These are phyloP conservation scores for Candolleomyces efflorescens DNA, from an alignment of 768 basidiomycete genomes.

Conservation along the genomic window DNA sequence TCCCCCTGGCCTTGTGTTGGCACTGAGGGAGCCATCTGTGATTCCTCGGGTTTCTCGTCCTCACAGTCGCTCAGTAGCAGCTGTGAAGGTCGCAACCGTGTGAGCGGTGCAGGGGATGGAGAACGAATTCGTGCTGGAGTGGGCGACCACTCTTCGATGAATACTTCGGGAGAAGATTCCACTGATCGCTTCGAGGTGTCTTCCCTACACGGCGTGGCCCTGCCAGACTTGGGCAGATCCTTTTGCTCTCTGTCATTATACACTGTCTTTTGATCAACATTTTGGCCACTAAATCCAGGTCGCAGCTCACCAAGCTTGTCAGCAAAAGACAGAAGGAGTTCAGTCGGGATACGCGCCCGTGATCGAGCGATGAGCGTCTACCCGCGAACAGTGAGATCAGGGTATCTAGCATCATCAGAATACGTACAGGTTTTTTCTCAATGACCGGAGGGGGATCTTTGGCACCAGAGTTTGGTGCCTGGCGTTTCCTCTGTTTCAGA, in stretches of 20 bases:
- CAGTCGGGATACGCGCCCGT: neutral
- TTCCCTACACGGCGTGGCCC: neutral
- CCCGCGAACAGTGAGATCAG: neutral
- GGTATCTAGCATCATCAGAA: neutral
- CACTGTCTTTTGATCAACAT: neutral
- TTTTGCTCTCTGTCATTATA: neutral
- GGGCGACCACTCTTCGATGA: neutral
- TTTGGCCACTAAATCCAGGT: neutral
- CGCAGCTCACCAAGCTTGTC: neutral
- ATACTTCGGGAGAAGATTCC: neutral
- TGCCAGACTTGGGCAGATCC: neutral
- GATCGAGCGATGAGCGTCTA: neutral
- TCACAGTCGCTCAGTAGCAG: neutral
- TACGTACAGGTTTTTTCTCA: neutral
- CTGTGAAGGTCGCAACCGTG: neutral
- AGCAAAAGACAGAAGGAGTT: neutral
- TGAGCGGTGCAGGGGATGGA: neutral
- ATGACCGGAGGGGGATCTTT: neutral
- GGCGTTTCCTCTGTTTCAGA: conserved; percentile 14
- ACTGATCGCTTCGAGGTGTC: neutral
- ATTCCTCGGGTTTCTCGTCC: neutral
- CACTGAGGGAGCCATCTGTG: neutral
- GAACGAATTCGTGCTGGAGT: neutral
- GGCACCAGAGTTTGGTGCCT: neutral
- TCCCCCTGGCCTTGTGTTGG: neutral